Percentiles rank a stretch among this genome's conserved stretches.
phyloP scores from a whole-genome alignment of 495 filamentous ascomycete genomes.

The Aspergillus diversus region DNA sequence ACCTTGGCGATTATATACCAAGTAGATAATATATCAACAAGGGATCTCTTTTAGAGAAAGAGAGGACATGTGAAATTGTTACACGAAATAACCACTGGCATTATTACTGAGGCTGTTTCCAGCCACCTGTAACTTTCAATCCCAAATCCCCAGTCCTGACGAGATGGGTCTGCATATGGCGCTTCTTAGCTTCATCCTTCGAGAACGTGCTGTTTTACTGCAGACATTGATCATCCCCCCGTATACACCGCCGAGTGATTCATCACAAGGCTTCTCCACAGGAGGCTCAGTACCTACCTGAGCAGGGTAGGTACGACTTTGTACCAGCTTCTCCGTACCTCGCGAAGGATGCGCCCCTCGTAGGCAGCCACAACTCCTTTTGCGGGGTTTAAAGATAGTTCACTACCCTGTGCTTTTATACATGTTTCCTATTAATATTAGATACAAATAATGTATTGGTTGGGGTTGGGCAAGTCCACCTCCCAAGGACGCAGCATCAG shows the following conservation, averaged over 20 bases:
- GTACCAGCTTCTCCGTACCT: not conserved
- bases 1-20: too few relatives aligned
- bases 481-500: conserved; percentile 37
- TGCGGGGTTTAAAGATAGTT: not conserved
- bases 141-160: too few relatives aligned
- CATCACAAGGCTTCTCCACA: not conserved
- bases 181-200: not conserved
- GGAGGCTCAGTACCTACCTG: not conserved
- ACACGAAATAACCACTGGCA: too few relatives aligned
- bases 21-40: too few relatives aligned
- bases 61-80: too few relatives aligned
- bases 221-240: not conserved
- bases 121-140: too few relatives aligned
- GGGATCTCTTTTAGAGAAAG: too few relatives aligned
- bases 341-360: not conserved
- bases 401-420: not conserved
- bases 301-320: not conserved
- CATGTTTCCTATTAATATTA: not conserved
- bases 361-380: not conserved
- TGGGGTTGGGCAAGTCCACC: too few relatives aligned
- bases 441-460: not conserved
- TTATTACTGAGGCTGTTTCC: too few relatives aligned
- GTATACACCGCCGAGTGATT: conserved; percentile 6
- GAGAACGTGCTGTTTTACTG: conserved; percentile 2
- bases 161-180: not conserved